These are phyloP conservation scores for Syzygium jambos DNA, from an alignment of 345 rosid species.

Conservation along the genomic window DNA sequence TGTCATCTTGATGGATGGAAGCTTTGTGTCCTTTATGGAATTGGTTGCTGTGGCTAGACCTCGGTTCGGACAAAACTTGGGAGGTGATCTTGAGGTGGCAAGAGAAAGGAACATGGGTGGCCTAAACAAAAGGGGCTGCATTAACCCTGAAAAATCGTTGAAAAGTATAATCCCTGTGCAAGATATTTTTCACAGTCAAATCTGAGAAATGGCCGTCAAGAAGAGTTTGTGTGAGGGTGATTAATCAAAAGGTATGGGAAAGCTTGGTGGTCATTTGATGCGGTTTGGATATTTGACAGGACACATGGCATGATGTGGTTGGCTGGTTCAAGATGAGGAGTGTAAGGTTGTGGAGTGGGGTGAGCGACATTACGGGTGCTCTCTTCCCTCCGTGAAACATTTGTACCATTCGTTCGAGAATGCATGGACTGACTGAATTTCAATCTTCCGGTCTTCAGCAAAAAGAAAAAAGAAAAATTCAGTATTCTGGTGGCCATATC, in stretches of 20 bases:
- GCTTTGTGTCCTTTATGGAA: conserved; percentile 13
- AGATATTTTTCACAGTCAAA: not conserved
- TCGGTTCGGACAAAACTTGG: conserved; percentile 21
- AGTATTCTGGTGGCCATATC: not conserved
- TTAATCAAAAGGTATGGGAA: not conserved
- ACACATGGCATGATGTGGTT: conserved; percentile 37
- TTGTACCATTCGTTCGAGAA: not conserved
- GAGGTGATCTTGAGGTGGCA: conserved; percentile 12
- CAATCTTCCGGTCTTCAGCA: not conserved
- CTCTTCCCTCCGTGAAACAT: not conserved
- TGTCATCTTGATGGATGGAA: not conserved
- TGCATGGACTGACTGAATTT: not conserved
- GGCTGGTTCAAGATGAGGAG: conserved; percentile 49
- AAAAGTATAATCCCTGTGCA: not conserved
- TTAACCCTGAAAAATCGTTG: not conserved
- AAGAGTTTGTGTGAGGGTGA: not conserved
- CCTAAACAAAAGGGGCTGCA: not conserved
- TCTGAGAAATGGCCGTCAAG: not conserved
- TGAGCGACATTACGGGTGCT: not conserved
- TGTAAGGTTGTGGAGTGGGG: conserved; percentile 41
- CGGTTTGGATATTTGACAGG: conserved; percentile 40
- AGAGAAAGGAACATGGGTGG: not conserved
- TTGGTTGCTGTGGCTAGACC: conserved; percentile 29
- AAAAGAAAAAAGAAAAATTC: not conserved
- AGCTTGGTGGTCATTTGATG: conserved; percentile 40